Evolutionary conservation across 83 land plant genomes (phyloP).

Genomic region (Diphasiastrum complanatum): DNA sequence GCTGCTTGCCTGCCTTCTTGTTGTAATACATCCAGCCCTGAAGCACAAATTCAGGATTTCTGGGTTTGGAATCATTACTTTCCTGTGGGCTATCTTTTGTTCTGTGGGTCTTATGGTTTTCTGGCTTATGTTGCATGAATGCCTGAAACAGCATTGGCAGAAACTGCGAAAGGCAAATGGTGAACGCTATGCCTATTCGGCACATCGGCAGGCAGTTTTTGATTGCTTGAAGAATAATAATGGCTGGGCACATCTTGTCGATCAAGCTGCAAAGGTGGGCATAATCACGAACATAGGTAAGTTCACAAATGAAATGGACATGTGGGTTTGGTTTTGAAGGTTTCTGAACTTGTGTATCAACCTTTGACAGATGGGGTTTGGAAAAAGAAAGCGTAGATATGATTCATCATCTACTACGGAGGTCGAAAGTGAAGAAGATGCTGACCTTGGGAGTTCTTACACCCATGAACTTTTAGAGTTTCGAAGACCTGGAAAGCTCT

Average conservation of each 20-base stretch:
- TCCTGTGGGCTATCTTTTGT: background rate
- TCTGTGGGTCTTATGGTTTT: background rate
- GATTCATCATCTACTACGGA: background rate
- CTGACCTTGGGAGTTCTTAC: background rate
- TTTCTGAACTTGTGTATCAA: background rate
- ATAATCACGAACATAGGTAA: background rate
- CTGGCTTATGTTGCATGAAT: slow-evolving; percentile 2
- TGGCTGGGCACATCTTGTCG: background rate
- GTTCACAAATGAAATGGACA: background rate
- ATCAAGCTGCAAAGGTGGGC: background rate
- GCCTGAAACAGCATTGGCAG: slow-evolving; percentile 61
- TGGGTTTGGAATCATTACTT: background rate
- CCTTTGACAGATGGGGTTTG: background rate
- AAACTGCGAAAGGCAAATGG: slow-evolving; percentile 75
- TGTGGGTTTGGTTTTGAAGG: background rate
- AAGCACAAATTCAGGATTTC: background rate
- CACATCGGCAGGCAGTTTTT: slow-evolving; percentile 70
- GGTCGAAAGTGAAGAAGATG: slow-evolving; percentile 1
- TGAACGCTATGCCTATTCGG: slow-evolving; percentile 70
- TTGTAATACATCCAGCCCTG: background rate
- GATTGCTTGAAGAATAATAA: slow-evolving; percentile 51
- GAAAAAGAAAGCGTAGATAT: background rate
- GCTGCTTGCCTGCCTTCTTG: background rate
- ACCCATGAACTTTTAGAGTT: background rate
- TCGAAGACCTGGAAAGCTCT: background rate